Conservation (phyloP, 805 yeast species). For the Candida argentea region DNA sequence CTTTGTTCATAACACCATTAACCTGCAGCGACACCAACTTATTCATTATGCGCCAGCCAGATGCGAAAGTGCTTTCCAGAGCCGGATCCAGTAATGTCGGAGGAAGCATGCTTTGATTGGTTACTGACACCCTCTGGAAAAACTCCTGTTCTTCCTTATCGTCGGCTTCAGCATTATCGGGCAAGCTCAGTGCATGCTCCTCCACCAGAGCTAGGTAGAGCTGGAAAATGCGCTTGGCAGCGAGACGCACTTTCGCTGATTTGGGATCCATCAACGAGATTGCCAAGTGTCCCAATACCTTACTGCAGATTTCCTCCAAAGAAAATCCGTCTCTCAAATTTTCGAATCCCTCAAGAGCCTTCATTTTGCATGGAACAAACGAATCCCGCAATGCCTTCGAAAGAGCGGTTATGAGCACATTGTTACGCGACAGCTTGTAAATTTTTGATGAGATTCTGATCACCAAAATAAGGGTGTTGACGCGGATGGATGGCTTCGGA, state of each 20-base stretch:
- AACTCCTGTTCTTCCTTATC: constrained; percentile 30
- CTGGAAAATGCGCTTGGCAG: constrained; percentile 63
- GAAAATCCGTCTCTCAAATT: constrained; percentile 55
- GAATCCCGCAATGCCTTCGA: constrained; percentile 76
- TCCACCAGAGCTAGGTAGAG: constrained; percentile 37
- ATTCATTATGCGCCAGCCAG: constrained; percentile 30
- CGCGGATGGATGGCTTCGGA: constrained; percentile 63
- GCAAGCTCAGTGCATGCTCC: constrained; percentile 24
- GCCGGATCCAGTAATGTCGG: constrained; percentile 1
- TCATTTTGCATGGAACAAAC: constrained; percentile 61
- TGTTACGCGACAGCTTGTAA: constrained; percentile 46
- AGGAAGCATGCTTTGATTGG: not conserved
- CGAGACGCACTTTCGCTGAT: constrained; percentile 56
- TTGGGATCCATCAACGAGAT: constrained; percentile 68
- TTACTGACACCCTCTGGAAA: constrained; percentile 17
- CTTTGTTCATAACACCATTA: constrained; percentile 25
- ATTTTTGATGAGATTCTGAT: constrained; percentile 55
- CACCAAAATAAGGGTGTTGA: constrained; percentile 63
- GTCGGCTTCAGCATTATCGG: constrained; percentile 26
- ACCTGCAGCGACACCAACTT: constrained; percentile 20
- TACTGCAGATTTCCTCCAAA: constrained; percentile 68
- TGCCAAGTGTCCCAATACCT: constrained; percentile 75
- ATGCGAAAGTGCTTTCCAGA: constrained; percentile 7
- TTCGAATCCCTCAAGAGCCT: constrained; percentile 67
- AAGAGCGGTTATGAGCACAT: constrained; percentile 80